phyloP scores from a whole-genome alignment of 352 stramenopile genomes.

The Globisporangium emineosum region DNA sequence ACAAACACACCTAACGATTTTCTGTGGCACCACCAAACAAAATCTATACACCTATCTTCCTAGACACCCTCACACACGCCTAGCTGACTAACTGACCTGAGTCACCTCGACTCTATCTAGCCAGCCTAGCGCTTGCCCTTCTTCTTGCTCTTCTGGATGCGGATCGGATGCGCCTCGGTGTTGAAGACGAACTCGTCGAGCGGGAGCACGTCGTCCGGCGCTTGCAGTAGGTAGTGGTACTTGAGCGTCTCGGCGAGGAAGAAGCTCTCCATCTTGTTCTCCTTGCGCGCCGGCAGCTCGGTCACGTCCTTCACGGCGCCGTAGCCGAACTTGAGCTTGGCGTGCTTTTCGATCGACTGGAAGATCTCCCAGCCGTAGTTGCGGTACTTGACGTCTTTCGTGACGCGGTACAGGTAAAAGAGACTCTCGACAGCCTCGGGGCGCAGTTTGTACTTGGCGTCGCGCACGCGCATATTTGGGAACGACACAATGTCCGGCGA shows the following conservation, averaged over 20 bases:
- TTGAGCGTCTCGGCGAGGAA: slow-evolving; percentile 99
- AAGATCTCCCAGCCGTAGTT: slow-evolving; percentile 97
- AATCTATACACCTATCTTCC: slow-evolving; percentile 6
- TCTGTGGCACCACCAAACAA: background rate
- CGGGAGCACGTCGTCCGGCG: slow-evolving; percentile 68
- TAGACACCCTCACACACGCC: background rate
- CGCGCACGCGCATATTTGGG: slow-evolving; percentile 47
- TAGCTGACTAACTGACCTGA: background rate
- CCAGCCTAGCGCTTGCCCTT: background rate
- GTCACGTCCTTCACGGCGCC: slow-evolving; percentile 59
- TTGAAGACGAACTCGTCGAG: slow-evolving; percentile 97
- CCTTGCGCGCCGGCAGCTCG: slow-evolving; percentile 42
- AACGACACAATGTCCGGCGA: slow-evolving; percentile 93
- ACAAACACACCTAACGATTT: background rate
- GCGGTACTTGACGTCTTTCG: slow-evolving; percentile 92
- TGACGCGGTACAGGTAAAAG: slow-evolving; percentile 95
- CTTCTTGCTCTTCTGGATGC: slow-evolving; percentile 27
- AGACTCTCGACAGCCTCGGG: slow-evolving; percentile 96
- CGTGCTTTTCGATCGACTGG: slow-evolving; percentile 89
- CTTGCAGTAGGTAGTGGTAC: slow-evolving; percentile 96
- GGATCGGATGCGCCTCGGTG: slow-evolving; percentile 94
- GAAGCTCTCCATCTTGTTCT: slow-evolving; percentile 98
- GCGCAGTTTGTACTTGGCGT: slow-evolving; percentile 91
- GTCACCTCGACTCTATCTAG: background rate
- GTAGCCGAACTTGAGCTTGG: slow-evolving; percentile 89